phyloP scores from a whole-genome alignment of 805 yeast genomes.

The Ogataea naganishii region DNA sequence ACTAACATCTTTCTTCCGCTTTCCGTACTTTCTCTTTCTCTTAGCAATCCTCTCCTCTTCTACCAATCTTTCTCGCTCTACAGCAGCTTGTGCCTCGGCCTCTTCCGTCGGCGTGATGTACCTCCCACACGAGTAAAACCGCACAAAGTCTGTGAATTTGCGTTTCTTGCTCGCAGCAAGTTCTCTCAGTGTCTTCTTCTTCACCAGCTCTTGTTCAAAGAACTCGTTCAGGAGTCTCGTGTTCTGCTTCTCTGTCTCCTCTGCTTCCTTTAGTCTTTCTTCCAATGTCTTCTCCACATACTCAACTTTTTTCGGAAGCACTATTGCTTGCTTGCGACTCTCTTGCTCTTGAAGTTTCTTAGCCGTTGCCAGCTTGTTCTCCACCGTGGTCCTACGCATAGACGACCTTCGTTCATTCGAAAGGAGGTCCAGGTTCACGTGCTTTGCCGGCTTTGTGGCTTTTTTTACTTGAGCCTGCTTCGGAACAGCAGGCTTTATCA shows the following conservation, averaged over 20 bases:
- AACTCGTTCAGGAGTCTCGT: conserved; percentile 64
- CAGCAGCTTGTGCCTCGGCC: conserved; percentile 34
- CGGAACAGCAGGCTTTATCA: conserved; percentile 40
- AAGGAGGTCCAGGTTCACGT: conserved; percentile 19
- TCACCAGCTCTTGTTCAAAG: conserved; percentile 75
- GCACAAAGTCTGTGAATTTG: conserved; percentile 50
- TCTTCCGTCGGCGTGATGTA: conserved; percentile 60
- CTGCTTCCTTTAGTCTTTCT: conserved; percentile 72
- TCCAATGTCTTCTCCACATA: conserved; percentile 52
- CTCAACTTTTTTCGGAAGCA: conserved; percentile 23
- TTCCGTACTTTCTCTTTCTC: conserved; percentile 34
- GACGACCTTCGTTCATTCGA: conserved; percentile 57
- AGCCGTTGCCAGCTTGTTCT: conserved; percentile 68
- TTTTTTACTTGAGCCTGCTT: conserved; percentile 25
- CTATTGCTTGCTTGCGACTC: conserved; percentile 32
- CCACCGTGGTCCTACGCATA: conserved; percentile 67
- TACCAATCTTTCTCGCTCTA: conserved; percentile 24
- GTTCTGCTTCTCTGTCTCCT: conserved; percentile 76
- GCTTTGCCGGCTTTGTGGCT: conserved; percentile 14
- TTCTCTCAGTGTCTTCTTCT: conserved; percentile 70
- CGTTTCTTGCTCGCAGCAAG: conserved; percentile 57
- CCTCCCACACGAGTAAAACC: conserved; percentile 39
- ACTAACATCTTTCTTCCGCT: conserved; percentile 13
- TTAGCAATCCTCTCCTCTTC: conserved; percentile 23
- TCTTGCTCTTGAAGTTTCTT: conserved; percentile 65